Base-by-base conservation (phyloP, 2,329 filamentous ascomycete genomes). In the Xylariaceae sp. region DNA sequence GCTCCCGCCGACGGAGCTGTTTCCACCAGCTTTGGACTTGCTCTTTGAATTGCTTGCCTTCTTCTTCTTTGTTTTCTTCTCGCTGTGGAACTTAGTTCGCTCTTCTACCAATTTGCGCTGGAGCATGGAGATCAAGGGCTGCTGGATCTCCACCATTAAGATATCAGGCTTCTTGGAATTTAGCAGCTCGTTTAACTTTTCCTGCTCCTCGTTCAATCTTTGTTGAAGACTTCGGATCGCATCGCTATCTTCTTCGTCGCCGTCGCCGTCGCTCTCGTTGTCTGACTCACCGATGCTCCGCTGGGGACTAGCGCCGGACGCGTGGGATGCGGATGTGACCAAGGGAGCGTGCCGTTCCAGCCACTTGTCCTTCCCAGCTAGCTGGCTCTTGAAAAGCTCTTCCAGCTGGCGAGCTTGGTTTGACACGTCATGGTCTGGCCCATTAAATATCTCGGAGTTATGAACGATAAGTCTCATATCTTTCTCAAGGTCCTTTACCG, bases 401-500 rank as follows among this genome's bases (percentile, higher is more conserved):
- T 95, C 84, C 2, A 95, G 75, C 55, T 84, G 75, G 62, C 87
- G 84, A 12, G 89, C 92, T 60, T 87, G 78, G 29, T 78, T 70
- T 54, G 89, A 85, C 15, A 95, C 88, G 0, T 84, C 79, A 58
- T 95, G 90, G 8, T 84, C 85, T 0, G 80, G 76, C 2, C 77
- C 75, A 63, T 99, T 99, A 80, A 97, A 99, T 59, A 87, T 86
- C 75, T 85, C 90, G 70, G 92, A 96, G 70, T 99, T 99, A 62
- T 83, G 79, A 65, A 96, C 86, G 61, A 97, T 92, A 53, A 91
- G 80, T 46, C 84, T 81, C 51, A 96, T 82, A 65, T 95, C 92
- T 54, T 80, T 80, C 66, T 95, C 88, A 63, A 97, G 90, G 43
- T 96, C 92, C 69, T 90, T 91, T 1, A 89, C 80, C 53, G 80